Conservation (phyloP, 2,329 filamentous ascomycete genomes). For the Penicillium expansum region DNA sequence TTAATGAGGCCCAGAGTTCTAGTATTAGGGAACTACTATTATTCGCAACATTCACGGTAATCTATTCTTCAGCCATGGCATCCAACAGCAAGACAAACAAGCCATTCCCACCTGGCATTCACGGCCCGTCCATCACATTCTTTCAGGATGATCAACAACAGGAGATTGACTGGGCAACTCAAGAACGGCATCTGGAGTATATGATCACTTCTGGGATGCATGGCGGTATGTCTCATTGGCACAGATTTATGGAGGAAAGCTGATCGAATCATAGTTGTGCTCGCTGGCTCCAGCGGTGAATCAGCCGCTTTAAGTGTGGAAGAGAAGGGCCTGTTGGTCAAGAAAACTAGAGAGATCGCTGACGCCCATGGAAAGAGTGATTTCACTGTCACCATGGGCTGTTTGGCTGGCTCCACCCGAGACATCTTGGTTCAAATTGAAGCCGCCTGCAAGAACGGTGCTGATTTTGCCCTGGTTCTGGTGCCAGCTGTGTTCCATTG, state of each 20-base stretch:
- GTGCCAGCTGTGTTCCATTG: constrained; percentile 70
- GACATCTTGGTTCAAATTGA: constrained; percentile 57
- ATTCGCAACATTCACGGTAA: not conserved
- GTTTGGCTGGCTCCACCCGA: constrained; percentile 40
- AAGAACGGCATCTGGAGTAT: constrained; percentile 55
- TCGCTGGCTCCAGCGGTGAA: constrained; percentile 49
- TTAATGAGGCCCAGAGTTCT: not conserved
- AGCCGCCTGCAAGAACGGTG: constrained; percentile 64
- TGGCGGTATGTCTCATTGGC: not conserved
- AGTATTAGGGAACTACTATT: not conserved
- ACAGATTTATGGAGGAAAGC: constrained; percentile 40
- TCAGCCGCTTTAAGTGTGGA: constrained; percentile 40
- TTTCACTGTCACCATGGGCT: constrained; percentile 36
- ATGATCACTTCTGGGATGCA: constrained; percentile 36
- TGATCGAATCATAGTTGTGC: constrained; percentile 45
- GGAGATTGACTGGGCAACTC: constrained; percentile 56
- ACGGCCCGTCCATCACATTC: constrained; percentile 58
- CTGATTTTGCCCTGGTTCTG: constrained; percentile 70
- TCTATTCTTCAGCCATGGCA: not conserved
- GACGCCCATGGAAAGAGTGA: constrained; percentile 31
- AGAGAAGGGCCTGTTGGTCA: constrained; percentile 44
- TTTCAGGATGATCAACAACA: constrained; percentile 50
- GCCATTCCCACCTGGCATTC: constrained; percentile 44
- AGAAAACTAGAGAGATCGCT: constrained; percentile 31
- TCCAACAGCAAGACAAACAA: not conserved